Conservation (phyloP, 805 yeast genomes). For the Yamadazyma takamatsuzukensis region DNA sequence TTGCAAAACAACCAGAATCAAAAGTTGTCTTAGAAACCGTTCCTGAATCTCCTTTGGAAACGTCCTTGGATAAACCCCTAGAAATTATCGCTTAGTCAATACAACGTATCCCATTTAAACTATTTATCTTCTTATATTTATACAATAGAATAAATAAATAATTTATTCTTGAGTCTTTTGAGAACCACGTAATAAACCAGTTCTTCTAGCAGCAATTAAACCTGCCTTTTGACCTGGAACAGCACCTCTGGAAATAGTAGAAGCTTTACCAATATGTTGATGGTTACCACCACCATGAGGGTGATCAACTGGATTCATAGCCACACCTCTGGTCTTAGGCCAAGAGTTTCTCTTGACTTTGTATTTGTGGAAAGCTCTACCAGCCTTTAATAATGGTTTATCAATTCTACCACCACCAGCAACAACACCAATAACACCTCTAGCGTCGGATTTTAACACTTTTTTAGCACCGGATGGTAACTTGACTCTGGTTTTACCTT, state of each 20-base stretch:
- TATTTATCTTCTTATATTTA: background rate
- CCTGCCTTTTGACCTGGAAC: conserved; percentile 99
- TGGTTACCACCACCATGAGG: conserved; percentile 99
- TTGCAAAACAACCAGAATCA: background rate
- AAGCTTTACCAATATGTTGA: conserved; percentile 99
- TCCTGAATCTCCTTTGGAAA: too few relatives aligned
- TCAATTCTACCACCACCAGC: conserved; percentile 99
- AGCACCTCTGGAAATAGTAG: conserved; percentile 98
- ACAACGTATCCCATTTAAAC: too few relatives aligned
- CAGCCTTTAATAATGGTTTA: conserved; percentile 99
- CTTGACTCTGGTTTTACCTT: conserved; percentile 98
- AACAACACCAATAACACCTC: conserved; percentile 99
- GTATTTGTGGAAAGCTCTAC: conserved; percentile 99
- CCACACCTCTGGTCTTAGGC: conserved; percentile 99
- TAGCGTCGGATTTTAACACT: conserved; percentile 89
- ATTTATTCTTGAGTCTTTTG: conserved; percentile 64
- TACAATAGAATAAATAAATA: conserved; percentile 9
- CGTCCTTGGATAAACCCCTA: too few relatives aligned
- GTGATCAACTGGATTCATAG: conserved; percentile 99
- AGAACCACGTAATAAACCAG: conserved; percentile 99
- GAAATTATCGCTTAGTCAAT: too few relatives aligned
- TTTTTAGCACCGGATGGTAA: conserved; percentile 99
- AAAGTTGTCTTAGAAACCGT: conserved; percentile 1
- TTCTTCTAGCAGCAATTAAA: conserved; percentile 99
- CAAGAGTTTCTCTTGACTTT: conserved; percentile 99